phyloP scores from a whole-genome alignment of 768 basidiomycete genomes.

The Cystobasidium onofrii region DNA sequence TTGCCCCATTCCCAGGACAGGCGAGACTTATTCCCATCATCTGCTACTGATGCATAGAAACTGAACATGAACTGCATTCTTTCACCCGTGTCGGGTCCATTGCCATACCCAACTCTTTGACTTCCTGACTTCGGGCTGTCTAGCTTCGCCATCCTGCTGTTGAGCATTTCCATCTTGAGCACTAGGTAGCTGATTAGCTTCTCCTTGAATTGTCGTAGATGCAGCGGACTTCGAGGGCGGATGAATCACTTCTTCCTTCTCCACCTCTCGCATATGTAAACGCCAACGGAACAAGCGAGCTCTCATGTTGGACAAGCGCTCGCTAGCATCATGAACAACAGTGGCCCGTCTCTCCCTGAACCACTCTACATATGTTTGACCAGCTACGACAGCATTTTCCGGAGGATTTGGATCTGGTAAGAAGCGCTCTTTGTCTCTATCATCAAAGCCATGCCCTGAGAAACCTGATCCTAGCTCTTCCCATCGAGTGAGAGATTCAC shows the following conservation, averaged over 20 bases:
- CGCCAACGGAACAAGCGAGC: conserved; percentile 20
- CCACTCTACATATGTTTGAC: background rate
- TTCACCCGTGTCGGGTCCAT: conserved; percentile 5
- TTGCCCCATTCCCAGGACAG: too few species aligned
- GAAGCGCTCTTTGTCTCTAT: conserved; percentile 25
- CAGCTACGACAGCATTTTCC: background rate
- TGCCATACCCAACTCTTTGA: conserved; percentile 21
- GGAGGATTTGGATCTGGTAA: conserved; percentile 8
- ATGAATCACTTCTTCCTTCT: conserved; percentile 5
- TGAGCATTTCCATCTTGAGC: background rate
- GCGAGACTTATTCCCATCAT: too few species aligned
- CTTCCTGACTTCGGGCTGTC: background rate
- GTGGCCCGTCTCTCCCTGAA: background rate
- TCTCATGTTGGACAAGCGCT: conserved; percentile 3
- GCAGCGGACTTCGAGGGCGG: background rate
- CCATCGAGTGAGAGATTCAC: conserved; percentile 25
- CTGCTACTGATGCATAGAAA: too few species aligned
- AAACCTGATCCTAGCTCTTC: conserved; percentile 25
- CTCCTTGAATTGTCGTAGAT: background rate
- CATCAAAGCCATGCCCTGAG: conserved; percentile 26
- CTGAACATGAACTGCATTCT: background rate
- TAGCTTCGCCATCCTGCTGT: background rate
- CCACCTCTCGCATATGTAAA: conserved; percentile 24
- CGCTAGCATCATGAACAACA: background rate
- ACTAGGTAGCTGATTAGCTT: background rate